Percentiles rank a stretch among this genome's conserved stretches.
These are phyloP conservation scores for Flaveria ramosissima DNA, from an alignment of 129 eudicot genomes.

Conservation along the genomic window DNA sequence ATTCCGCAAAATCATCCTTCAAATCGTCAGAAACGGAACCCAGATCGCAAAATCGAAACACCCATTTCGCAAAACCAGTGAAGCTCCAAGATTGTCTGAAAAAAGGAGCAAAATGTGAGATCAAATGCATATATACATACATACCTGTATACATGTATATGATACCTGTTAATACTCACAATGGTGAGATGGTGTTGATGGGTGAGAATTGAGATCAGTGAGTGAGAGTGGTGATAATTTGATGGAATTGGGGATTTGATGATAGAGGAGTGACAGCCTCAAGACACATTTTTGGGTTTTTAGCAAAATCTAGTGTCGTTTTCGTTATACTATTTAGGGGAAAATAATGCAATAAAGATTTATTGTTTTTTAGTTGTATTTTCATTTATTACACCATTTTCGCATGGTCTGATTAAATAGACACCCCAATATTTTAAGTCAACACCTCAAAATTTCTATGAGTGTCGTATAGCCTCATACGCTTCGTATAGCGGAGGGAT, in stretches of 20 bases:
- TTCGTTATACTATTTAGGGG: neutral
- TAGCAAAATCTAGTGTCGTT: neutral
- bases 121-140: no score
- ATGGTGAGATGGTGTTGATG: no score
- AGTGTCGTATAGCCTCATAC: no score
- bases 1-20: slow-evolving; percentile 8
- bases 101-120: no score
- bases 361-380: neutral
- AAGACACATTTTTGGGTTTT: neutral
- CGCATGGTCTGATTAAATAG: no score
- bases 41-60: neutral
- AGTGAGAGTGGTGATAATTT: neutral
- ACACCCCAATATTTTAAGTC: no score
- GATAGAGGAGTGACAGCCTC: slow-evolving; percentile 8
- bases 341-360: neutral
- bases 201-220: no score
- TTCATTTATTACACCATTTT: no score
- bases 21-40: neutral
- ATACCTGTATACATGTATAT: no score
- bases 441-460: no score
- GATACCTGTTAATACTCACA: neutral
- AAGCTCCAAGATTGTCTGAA: neutral
- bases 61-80: slow-evolving; percentile 14
- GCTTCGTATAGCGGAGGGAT: no score
- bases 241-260: neutral